Conservation (phyloP, 1,284 basidiomycete species). For the Singerocomus inundabilis region DNA sequence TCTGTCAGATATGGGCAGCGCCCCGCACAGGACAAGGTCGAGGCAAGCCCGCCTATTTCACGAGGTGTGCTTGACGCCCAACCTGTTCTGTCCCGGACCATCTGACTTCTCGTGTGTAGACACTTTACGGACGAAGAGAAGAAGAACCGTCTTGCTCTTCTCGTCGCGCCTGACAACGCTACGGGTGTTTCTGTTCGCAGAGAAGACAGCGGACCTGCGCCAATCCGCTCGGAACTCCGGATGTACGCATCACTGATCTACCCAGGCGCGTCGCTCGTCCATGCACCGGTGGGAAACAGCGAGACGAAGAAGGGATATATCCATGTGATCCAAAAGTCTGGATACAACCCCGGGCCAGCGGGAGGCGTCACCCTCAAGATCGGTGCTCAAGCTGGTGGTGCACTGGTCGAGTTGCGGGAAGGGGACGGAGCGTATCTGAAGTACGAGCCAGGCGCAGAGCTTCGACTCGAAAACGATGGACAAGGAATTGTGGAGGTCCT, state of each 20-base stretch:
- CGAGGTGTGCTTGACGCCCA: conserved; percentile 42
- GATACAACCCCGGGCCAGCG: conserved; percentile 60
- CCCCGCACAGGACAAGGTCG: conserved; percentile 56
- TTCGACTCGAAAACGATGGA: conserved; percentile 60
- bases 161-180: conserved; percentile 69
- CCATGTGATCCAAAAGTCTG: conserved; percentile 73
- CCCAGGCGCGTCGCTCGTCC: conserved; percentile 49
- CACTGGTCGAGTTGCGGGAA: conserved; percentile 44
- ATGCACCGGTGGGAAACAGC: conserved; percentile 43
- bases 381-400: conserved; percentile 41
- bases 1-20: conserved; percentile 85
- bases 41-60: conserved; percentile 73
- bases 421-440: conserved; percentile 74
- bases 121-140: conserved; percentile 84
- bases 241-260: conserved; percentile 69
- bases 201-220: conserved; percentile 71
- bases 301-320: conserved; percentile 54
- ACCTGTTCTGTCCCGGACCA: background rate
- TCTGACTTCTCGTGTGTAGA: conserved; percentile 27
- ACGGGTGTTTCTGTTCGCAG: conserved; percentile 57
- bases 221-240: conserved; percentile 61
- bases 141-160: conserved; percentile 59
- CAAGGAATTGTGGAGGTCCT: conserved; percentile 63
- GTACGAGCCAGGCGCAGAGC: conserved; percentile 42
- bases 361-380: conserved; percentile 52